Percentiles rank a stretch among this genome's conserved stretches.
These are phyloP conservation scores for Coemansia sp. DNA, from an alignment of 371 early-diverging fungal species.

Conservation along the genomic window DNA sequence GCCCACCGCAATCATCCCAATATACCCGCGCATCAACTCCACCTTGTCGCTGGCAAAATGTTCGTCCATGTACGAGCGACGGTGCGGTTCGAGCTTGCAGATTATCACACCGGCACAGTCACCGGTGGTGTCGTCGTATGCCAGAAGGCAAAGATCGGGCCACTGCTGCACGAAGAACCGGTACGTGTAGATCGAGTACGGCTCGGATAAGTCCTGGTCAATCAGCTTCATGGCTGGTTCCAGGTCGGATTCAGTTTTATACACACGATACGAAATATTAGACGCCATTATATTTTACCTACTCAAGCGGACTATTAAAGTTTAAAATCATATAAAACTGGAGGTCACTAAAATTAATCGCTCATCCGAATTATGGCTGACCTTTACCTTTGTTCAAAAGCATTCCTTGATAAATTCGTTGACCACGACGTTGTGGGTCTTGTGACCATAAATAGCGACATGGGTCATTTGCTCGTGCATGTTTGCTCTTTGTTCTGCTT, in stretches of 20 bases:
- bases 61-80: constrained; percentile 30
- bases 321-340: too few species aligned
- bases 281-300: neutral
- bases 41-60: constrained; percentile 13
- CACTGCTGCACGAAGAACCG: constrained; percentile 94
- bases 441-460: too few species aligned
- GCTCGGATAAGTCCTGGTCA: constrained; percentile 90
- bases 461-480: too few species aligned
- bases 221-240: constrained; percentile 75
- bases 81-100: constrained; percentile 83
- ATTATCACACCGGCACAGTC: constrained; percentile 84
- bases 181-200: constrained; percentile 96
- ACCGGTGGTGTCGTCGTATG: constrained; percentile 55
- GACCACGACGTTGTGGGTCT: too few species aligned
- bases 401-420: too few species aligned
- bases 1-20: constrained; percentile 94
- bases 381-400: too few species aligned
- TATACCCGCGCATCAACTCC: constrained; percentile 75
- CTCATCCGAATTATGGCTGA: too few species aligned
- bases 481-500: too few species aligned
- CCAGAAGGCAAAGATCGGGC: constrained; percentile 83
- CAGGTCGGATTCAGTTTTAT: constrained; percentile 69
- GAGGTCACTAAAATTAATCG: too few species aligned
- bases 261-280: constrained; percentile 54
- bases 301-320: too few species aligned